Conservation (phyloP, 106 monocot species). For the Allium sativum region DNA sequence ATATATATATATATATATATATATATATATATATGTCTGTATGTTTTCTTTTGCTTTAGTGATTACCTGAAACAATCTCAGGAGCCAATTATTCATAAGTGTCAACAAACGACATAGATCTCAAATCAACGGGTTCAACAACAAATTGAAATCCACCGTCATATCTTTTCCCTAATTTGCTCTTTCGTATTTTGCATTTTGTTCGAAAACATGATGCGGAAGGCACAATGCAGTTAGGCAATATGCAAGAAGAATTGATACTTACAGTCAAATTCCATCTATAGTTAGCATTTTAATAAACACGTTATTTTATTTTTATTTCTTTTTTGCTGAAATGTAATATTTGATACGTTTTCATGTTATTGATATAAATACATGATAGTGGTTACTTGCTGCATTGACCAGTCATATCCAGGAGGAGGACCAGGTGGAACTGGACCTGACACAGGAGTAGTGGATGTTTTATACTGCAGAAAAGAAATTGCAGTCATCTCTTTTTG, state of each 20-base stretch:
- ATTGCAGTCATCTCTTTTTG: slow-evolving; percentile 18
- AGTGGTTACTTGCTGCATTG: slow-evolving; percentile 54
- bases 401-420: slow-evolving; percentile 17
- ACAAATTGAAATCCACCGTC: slow-evolving; percentile 49
- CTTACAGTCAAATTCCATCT: slow-evolving; percentile 32
- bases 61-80: slow-evolving; percentile 57
- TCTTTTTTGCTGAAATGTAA: too few relatives aligned
- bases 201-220: slow-evolving; percentile 61
- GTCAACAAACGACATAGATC: slow-evolving; percentile 89
- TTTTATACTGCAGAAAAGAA: slow-evolving; percentile 40
- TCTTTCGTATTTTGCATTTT: slow-evolving; percentile 13
- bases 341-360: neutral
- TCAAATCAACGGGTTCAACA: slow-evolving; percentile 75
- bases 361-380: slow-evolving; percentile 24
- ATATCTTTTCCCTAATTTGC: neutral
- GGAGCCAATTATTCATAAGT: slow-evolving; percentile 93
- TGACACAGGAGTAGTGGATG: slow-evolving; percentile 25
- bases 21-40: too few relatives aligned
- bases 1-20: too few relatives aligned
- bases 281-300: neutral
- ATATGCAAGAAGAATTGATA: slow-evolving; percentile 38
- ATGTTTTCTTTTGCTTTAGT: too few relatives aligned
- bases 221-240: slow-evolving; percentile 74
- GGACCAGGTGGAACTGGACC: slow-evolving; percentile 38
- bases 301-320: too few relatives aligned